Percentiles rank a stretch among this genome's conserved stretches.
phyloP scores from a whole-genome alignment of 2,329 filamentous ascomycete genomes.

The Fonsecaea pugnacius region DNA sequence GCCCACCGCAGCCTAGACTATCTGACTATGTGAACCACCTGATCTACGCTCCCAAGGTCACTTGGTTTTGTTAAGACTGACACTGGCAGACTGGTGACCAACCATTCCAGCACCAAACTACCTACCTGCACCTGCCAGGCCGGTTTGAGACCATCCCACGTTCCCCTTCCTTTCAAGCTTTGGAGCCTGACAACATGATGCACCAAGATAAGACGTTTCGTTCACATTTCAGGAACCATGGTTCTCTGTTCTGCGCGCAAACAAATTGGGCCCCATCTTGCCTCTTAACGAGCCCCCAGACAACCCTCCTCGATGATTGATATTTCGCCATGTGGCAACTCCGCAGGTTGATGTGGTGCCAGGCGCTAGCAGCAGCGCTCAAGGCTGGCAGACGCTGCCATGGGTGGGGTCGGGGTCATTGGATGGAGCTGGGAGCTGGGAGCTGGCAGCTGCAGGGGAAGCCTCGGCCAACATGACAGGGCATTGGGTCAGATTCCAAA shows the following conservation, averaged over 20 bases:
- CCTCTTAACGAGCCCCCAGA: not conserved
- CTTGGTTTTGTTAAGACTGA: not conserved
- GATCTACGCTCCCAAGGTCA: conserved; percentile 13
- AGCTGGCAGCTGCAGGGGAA: conserved; percentile 3
- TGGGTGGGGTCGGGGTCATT: conserved; percentile 1
- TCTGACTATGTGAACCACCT: conserved; percentile 5
- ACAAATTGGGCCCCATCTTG: not conserved
- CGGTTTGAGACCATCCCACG: conserved; percentile 14
- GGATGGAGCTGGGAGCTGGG: conserved; percentile 6
- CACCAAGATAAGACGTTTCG: conserved; percentile 1
- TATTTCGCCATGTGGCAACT: conserved; percentile 8
- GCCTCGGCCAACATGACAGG: conserved; percentile 3
- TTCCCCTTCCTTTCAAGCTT: conserved; percentile 7
- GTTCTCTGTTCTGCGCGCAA: not conserved
- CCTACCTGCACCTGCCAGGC: conserved; percentile 4
- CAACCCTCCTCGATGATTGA: not conserved
- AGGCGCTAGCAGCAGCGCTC: not conserved
- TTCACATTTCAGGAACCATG: not conserved
- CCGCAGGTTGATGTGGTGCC: not conserved
- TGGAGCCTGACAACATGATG: conserved; percentile 11
- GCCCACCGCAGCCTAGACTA: conserved; percentile 12
- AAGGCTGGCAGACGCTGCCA: conserved; percentile 1
- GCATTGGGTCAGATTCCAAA: not conserved
- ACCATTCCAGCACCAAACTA: conserved; percentile 2
- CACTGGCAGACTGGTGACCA: conserved; percentile 11